Conservation (phyloP, 2,329 filamentous ascomycete genomes). For the Tolypocladium tundrense region DNA sequence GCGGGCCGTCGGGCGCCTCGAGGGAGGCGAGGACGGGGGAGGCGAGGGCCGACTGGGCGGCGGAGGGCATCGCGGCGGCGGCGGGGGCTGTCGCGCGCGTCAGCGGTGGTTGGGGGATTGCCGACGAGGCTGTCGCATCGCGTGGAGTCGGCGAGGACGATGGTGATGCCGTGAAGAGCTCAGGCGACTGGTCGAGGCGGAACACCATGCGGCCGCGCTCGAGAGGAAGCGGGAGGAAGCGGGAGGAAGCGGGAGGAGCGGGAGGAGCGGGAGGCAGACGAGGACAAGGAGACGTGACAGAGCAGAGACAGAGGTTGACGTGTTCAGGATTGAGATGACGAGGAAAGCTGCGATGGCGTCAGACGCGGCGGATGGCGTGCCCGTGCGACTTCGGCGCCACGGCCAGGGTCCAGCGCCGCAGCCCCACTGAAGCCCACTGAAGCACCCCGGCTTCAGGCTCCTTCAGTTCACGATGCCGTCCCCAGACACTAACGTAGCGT, state of each 20-base stretch:
- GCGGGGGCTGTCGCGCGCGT: neutral
- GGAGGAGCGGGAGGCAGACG: too few species aligned
- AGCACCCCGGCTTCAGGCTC: too few species aligned
- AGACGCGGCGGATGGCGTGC: neutral
- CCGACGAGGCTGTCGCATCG: neutral
- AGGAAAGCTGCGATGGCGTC: conserved; percentile 7
- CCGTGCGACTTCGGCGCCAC: conserved; percentile 2
- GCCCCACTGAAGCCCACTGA: neutral
- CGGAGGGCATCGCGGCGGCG: conserved; percentile 6
- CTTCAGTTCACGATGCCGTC: too few species aligned
- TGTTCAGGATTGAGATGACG: neutral
- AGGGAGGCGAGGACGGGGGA: conserved; percentile 5
- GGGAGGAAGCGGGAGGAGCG: too few species aligned
- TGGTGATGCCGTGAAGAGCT: neutral
- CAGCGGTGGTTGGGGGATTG: neutral
- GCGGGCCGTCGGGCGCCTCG: conserved; percentile 8
- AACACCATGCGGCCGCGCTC: neutral
- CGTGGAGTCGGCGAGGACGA: neutral
- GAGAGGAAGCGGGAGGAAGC: too few species aligned
- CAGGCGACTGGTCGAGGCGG: neutral
- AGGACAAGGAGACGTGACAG: too few species aligned
- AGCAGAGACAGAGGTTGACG: neutral
- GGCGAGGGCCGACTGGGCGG: conserved; percentile 5
- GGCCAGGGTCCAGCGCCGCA: neutral
- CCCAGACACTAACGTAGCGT: neutral